Evolutionary conservation across 345 rosid genomes (phyloP), one percentile per base, ranked within the genome.

Genomic region (Laguncularia racemosa): DNA sequence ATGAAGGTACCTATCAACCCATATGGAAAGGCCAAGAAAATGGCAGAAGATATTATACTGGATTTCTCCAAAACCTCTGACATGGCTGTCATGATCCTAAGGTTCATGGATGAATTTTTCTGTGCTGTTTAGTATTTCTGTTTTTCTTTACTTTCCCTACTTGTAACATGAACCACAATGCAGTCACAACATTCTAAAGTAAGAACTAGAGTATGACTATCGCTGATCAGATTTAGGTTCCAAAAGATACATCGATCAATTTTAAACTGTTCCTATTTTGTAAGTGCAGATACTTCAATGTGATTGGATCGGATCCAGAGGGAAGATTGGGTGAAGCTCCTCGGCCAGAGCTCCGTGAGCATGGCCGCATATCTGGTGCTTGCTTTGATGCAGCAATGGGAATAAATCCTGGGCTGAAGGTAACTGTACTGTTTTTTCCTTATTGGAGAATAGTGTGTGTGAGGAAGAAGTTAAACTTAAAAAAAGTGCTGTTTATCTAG

Each of bases 271-370:
- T 28, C 20, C 47, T 44, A 59, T 43, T 45, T 17, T 50, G 17
- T 14, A 60, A 23, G n/a, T 23, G 28, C 83, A 93, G 99, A 66
- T 93, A 93, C 82, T 93, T 93, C 73, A 93, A 93, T 38, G 99
- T 93, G 69, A 93, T 93, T 14, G 99, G 99, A 44, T 93, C 97
- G 19, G 99, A 93, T 62, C 99, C 97, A 14, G 84, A 81, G 51
- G 99, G 99, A 40, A 85, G 92, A 73, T 61, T 93, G 60, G 99
- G 99, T 44, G 99, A 93, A 81, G 92, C 99, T 69, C 99, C 99
- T 18, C 79, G 78, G 58, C 96, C 99, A n/a, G 99, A 93, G 63
- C 72, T 89, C 50, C 97, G 97, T 2, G 96, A 93, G 44, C 99
- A 93, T 60, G 99, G 99, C 26, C 76, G 99, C 20, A 89, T 90